phyloP scores from a whole-genome alignment of 139 green algal species.

The Tetraselmis chui region DNA sequence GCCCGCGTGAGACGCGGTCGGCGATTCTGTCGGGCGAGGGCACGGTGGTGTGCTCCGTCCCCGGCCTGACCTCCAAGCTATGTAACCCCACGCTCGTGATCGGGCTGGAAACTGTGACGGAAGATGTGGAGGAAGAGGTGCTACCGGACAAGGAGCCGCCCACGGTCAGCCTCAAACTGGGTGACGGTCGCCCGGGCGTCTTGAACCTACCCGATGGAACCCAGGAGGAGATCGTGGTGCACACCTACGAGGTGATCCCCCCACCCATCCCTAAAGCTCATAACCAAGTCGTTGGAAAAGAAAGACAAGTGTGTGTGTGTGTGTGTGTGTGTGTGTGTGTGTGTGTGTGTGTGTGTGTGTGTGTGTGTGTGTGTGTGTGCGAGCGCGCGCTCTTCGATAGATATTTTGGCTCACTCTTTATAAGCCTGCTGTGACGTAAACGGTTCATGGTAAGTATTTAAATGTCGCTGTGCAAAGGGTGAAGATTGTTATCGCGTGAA shows the following conservation, averaged over 20 bases:
- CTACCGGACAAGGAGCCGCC: background rate
- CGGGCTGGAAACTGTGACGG: background rate
- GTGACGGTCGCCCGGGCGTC: background rate
- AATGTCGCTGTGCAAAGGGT: no score
- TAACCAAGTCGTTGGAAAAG: no score
- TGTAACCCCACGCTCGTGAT: background rate
- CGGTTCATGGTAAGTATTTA: no score
- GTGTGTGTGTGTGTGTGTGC: no score
- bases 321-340: no score
- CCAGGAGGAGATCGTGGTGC: background rate
- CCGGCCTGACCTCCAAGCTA: background rate
- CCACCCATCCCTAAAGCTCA: no score
- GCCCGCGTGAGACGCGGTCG: background rate
- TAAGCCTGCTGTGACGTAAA: no score
- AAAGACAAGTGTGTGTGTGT: no score
- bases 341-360: no score
- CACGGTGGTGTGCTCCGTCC: background rate
- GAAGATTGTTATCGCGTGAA: no score
- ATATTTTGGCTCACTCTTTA: no score
- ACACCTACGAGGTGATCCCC: background rate
- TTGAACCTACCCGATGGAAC: background rate
- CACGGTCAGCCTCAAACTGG: background rate
- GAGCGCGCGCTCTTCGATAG: no score
- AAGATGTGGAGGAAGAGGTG: background rate
- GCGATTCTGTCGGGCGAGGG: background rate